Evolutionary conservation across 805 yeast genomes (phyloP), one percentile per base, ranked within the genome.

Genomic region (Lipomyces lipofer): DNA sequence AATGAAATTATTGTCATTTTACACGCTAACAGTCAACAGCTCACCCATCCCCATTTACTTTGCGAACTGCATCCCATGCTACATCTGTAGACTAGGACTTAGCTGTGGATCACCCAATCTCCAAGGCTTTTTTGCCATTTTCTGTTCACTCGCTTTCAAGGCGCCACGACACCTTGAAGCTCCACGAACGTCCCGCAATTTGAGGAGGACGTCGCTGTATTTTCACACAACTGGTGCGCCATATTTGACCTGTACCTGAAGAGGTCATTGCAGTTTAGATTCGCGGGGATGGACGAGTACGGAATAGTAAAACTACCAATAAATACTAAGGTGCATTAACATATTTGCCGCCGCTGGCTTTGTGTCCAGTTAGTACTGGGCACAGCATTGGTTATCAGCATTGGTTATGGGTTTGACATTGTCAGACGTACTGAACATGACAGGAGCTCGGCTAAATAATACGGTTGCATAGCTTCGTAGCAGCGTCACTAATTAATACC

Each of bases 211-310:
- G 33, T 29, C 33, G 33, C 33, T 29, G 33, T 29, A n/a, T n/a
- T 29, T 29, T 29, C 33, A 29, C 33, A 29, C 33, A 29, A 29
- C 33, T 29, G 13, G 33, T 10, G 13, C 2, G 33, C 33, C 33
- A 29, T 29, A 12, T 12, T n/a, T 29, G 33, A 29, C 33, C 33
- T 22, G 42, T 21, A 17, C 42, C 33, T 29, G 33, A 29, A 29
- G 33, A 29, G 33, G 33, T 29, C 33, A 29, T n/a, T 29, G 13
- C 53, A n/a, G n/a, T n/a, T n/a, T n/a, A n/a, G n/a, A n/a, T n/a
- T n/a, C n/a, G n/a, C n/a, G n/a, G n/a, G n/a, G n/a, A n/a, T n/a
- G n/a, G n/a, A n/a, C n/a, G n/a, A n/a, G n/a, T n/a, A n/a, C n/a
- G n/a, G n/a, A n/a, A n/a, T n/a, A n/a, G n/a, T n/a, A n/a, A n/a